phyloP scores from a whole-genome alignment of 140 eudicot species.

The Anethum foeniculum region DNA sequence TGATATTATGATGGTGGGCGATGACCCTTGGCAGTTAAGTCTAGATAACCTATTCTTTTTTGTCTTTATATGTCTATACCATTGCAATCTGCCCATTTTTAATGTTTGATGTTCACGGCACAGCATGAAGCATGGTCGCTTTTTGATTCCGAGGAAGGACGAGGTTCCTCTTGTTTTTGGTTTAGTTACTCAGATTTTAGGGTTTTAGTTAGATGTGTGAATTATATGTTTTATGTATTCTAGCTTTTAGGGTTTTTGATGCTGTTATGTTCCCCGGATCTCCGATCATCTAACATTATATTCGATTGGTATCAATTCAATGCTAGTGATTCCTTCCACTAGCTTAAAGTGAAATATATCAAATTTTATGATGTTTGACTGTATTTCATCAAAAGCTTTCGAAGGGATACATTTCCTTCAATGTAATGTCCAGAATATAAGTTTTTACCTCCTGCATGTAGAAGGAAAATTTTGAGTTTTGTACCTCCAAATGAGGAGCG shows the following conservation, averaged over 20 bases:
- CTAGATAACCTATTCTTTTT: conserved; percentile 5
- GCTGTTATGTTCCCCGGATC: not conserved
- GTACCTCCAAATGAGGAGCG: not conserved
- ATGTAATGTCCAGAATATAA: not conserved
- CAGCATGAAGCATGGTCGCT: not conserved
- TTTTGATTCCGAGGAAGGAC: not conserved
- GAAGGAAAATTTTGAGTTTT: not conserved
- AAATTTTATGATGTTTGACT: not conserved
- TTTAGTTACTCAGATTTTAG: not conserved
- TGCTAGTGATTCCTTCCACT: not conserved
- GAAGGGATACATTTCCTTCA: too few relatives aligned
- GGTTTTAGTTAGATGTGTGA: not conserved
- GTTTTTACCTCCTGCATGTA: not conserved
- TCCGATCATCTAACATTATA: not conserved
- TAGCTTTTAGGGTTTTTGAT: too few relatives aligned
- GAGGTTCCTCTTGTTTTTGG: not conserved
- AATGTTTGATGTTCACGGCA: not conserved
- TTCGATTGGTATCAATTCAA: not conserved
- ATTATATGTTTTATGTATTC: too few relatives aligned
- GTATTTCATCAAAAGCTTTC: not conserved
- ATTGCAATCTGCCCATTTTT: not conserved
- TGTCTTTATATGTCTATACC: not conserved
- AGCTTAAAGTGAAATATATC: not conserved
- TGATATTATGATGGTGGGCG: conserved; percentile 99
- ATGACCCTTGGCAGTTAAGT: conserved; percentile 98